Conservation (phyloP, 306 rosid species). For the Trichosanthes cucumerina region DNA sequence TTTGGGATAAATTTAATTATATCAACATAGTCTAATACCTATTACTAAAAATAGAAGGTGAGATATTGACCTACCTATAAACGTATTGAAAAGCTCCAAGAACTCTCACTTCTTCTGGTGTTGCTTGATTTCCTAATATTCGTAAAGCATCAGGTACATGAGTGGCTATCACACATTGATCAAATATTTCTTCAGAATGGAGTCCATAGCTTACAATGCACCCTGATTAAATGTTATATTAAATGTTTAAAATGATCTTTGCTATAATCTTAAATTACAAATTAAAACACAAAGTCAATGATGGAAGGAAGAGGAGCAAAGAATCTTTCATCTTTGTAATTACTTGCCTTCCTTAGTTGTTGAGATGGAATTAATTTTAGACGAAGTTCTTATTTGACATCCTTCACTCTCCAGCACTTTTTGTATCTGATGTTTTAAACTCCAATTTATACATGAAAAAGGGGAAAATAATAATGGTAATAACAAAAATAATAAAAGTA, state of each 20-base stretch:
- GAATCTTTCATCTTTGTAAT: neutral
- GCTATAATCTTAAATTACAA: neutral
- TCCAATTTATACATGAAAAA: too few species aligned
- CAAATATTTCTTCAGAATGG: conserved; percentile 44
- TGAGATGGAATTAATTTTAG: conserved; percentile 41
- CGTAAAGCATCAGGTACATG: conserved; percentile 72
- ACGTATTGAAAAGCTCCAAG: conserved; percentile 88
- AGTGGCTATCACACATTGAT: conserved; percentile 56
- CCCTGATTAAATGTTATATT: conserved; percentile 29
- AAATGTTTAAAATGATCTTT: neutral
- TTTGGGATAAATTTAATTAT: too few species aligned
- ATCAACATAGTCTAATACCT: too few species aligned
- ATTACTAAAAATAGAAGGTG: neutral
- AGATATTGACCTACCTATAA: conserved; percentile 36
- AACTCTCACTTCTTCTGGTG: conserved; percentile 53
- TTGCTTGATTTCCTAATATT: conserved; percentile 67
- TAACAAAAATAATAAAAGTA: neutral
- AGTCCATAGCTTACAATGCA: conserved; percentile 38
- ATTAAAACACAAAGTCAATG: too few species aligned
- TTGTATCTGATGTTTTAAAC: conserved; percentile 33
- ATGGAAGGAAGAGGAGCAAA: neutral
- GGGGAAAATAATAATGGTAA: neutral
- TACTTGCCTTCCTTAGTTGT: conserved; percentile 44
- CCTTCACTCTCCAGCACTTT: conserved; percentile 53
- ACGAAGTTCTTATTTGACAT: conserved; percentile 37